Percentiles rank a stretch among this genome's conserved stretches.
phyloP scores from a whole-genome alignment of 352 stramenopile species.

The Albugo laibachii region DNA sequence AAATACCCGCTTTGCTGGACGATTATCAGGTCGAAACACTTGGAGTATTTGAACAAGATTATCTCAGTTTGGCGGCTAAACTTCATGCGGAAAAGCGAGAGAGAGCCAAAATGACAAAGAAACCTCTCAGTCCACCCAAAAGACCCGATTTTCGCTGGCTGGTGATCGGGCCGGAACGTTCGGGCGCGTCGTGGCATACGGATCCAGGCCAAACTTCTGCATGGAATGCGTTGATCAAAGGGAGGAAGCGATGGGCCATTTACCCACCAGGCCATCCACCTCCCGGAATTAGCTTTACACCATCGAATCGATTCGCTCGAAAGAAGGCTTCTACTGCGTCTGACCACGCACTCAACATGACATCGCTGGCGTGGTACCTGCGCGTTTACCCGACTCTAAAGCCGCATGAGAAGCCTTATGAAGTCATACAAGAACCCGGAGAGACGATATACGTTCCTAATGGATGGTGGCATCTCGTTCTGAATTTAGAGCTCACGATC shows the following conservation, averaged over 20 bases:
- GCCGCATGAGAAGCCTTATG: constrained; percentile 46
- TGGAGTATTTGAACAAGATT: constrained; percentile 57
- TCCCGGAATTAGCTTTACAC: constrained; percentile 28
- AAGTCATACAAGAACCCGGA: constrained; percentile 81
- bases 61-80: constrained; percentile 20
- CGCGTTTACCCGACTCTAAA: constrained; percentile 65
- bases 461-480: constrained; percentile 94
- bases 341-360: constrained; percentile 21
- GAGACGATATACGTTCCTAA: constrained; percentile 95
- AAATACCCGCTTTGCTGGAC: constrained; percentile 41
- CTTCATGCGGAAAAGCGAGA: constrained; percentile 13
- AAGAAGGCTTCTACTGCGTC: constrained; percentile 1
- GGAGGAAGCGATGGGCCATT: constrained; percentile 89
- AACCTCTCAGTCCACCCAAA: constrained; percentile 12
- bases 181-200: constrained; percentile 87
- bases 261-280: constrained; percentile 78
- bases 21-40: constrained; percentile 49
- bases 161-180: constrained; percentile 62
- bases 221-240: constrained; percentile 90
- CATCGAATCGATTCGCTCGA: neutral
- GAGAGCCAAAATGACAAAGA: constrained; percentile 11
- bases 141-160: constrained; percentile 64
- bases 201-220: constrained; percentile 90
- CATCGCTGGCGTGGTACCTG: constrained; percentile 68
- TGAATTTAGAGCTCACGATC: constrained; percentile 90